Conservation (phyloP, 2,329 filamentous ascomycete genomes). For the Penicillium palitans region DNA sequence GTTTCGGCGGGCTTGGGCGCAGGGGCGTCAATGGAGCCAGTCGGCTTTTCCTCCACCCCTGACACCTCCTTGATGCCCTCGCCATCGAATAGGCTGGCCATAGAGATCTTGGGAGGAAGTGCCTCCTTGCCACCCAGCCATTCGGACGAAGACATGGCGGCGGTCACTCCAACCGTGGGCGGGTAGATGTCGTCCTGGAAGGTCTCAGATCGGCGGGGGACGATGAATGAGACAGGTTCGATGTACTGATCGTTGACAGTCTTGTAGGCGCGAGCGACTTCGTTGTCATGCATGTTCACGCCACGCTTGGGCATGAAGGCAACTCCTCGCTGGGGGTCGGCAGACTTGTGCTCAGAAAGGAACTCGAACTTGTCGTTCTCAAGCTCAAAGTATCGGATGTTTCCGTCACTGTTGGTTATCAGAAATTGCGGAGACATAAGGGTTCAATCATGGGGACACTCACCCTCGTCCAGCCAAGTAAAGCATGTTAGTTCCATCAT, state of each 20-base stretch:
- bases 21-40: constrained; percentile 39
- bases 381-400: constrained; percentile 98
- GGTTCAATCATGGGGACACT: constrained; percentile 37
- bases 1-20: constrained; percentile 50
- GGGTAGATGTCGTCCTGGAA: constrained; percentile 98
- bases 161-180: constrained; percentile 75
- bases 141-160: constrained; percentile 75
- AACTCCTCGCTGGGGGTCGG: constrained; percentile 88
- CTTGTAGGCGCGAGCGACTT: constrained; percentile 94
- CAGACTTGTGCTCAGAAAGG: constrained; percentile 95
- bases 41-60: constrained; percentile 44
- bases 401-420: constrained; percentile 70
- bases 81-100: constrained; percentile 89
- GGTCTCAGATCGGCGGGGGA: constrained; percentile 85
- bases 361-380: constrained; percentile 99
- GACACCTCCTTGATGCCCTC: constrained; percentile 73
- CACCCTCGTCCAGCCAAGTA: constrained; percentile 97
- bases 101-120: constrained; percentile 85
- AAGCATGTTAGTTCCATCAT: constrained; percentile 90
- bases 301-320: constrained; percentile 94
- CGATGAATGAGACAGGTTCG: constrained; percentile 96
- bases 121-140: constrained; percentile 86
- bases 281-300: constrained; percentile 95
- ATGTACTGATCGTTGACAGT: constrained; percentile 93
- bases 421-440: constrained; percentile 2